Conservation (phyloP, 352 stramenopile genomes). For the Phytophthora lateralis region DNA sequence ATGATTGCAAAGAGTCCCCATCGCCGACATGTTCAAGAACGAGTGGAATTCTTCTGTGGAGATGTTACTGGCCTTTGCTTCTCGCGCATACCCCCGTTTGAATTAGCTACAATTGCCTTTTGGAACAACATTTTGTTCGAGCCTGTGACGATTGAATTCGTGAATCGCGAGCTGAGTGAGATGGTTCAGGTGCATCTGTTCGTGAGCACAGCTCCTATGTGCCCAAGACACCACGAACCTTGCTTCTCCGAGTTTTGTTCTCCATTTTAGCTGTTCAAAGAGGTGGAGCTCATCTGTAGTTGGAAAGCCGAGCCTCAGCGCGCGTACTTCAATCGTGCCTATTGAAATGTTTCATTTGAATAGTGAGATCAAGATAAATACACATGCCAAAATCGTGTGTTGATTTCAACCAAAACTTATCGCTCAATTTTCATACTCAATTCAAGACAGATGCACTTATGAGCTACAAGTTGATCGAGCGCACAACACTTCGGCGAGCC, state of each 20-base stretch:
- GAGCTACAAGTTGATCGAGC: no score
- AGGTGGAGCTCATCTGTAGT: not conserved
- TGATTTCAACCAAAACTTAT: not conserved
- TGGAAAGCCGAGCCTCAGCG: slow-evolving; percentile 3
- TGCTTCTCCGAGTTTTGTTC: not conserved
- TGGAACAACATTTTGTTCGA: slow-evolving; percentile 17
- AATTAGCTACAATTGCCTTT: slow-evolving; percentile 5
- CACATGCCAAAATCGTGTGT: slow-evolving; percentile 1
- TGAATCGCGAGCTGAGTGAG: not conserved
- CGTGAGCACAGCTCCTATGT: not conserved
- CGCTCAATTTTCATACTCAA: slow-evolving; percentile 4
- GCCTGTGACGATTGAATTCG: not conserved
- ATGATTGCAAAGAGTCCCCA: not conserved
- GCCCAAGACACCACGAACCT: not conserved
- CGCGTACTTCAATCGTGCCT: slow-evolving; percentile 3
- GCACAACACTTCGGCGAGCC: no score
- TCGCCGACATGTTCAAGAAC: no score
- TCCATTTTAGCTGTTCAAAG: slow-evolving; percentile 4
- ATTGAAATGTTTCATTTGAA: not conserved
- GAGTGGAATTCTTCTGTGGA: no score
- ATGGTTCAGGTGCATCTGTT: not conserved
- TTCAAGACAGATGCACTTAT: slow-evolving; percentile 11
- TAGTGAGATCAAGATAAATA: slow-evolving; percentile 11
- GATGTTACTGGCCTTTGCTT: not conserved
- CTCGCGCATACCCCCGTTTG: not conserved